Conservation (phyloP, 2,329 filamentous ascomycete species). For the Nemania sp. region DNA sequence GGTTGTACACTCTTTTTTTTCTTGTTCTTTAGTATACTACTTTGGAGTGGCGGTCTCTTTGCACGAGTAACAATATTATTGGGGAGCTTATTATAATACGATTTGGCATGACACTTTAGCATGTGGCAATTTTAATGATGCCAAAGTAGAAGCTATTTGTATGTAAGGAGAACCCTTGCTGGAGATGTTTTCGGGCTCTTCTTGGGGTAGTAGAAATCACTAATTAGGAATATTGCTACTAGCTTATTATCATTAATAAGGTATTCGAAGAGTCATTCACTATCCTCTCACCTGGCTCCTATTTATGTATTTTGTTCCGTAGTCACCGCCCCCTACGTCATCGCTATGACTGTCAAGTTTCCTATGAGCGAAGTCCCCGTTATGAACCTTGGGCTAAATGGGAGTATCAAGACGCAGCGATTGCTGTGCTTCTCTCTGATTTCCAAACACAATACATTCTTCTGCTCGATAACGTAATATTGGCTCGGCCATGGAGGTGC, state of each 20-base stretch:
- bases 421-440: not conserved
- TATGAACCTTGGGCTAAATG: not conserved
- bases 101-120: not conserved
- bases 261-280: not conserved
- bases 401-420: not conserved
- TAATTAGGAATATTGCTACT: not conserved
- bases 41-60: not conserved
- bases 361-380: not conserved
- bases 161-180: not conserved
- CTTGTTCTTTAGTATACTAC: not conserved
- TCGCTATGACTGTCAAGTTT: not conserved
- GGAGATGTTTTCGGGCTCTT: not conserved
- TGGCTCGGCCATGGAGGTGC: not conserved
- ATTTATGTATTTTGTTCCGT: not conserved
- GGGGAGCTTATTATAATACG: not conserved
- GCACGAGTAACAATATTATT: not conserved
- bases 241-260: not conserved
- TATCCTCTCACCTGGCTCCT: not conserved
- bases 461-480: not conserved
- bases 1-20: not conserved
- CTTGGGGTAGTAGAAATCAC: not conserved
- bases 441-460: not conserved
- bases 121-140: not conserved
- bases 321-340: not conserved
- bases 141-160: not conserved